Conservation (phyloP, 2,329 filamentous ascomycete species). For the Triangularia verruculosa region DNA sequence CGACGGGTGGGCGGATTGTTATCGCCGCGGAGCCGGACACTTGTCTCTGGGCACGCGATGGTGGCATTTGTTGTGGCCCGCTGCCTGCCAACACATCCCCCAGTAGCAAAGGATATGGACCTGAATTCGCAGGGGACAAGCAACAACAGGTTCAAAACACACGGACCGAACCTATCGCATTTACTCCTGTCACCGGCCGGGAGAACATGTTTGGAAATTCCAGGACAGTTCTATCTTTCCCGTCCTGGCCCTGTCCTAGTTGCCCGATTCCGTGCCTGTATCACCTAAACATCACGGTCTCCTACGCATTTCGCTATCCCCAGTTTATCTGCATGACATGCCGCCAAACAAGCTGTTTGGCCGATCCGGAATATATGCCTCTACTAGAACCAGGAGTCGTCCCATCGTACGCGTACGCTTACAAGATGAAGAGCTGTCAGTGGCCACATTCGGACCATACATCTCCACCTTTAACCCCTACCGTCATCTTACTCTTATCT, state of each 20-base stretch:
- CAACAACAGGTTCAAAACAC: background rate
- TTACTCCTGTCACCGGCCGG: slow-evolving; percentile 8
- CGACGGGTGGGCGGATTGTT: slow-evolving; percentile 18
- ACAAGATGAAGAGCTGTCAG: background rate
- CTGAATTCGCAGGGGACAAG: slow-evolving; percentile 13
- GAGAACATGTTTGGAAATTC: slow-evolving; percentile 21
- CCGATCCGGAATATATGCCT: background rate
- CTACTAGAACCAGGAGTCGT: slow-evolving; percentile 3
- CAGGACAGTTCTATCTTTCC: background rate
- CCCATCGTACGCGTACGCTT: slow-evolving; percentile 9
- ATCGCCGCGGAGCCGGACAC: slow-evolving; percentile 18
- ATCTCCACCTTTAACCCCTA: background rate
- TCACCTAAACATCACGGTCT: slow-evolving; percentile 2
- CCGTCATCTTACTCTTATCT: slow-evolving; percentile 7
- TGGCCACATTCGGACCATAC: background rate
- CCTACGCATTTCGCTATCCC: slow-evolving; percentile 15
- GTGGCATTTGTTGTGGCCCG: slow-evolving; percentile 12
- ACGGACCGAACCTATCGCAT: slow-evolving; percentile 8
- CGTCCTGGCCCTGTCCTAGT: background rate
- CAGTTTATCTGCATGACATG: background rate
- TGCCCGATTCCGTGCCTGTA: slow-evolving; percentile 8
- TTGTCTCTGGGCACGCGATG: slow-evolving; percentile 7
- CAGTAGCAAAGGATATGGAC: slow-evolving; percentile 24
- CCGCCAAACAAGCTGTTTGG: background rate
- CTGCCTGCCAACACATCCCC: slow-evolving; percentile 17